Evolutionary conservation across 768 basidiomycete species (phyloP).

Genomic region (Hortiboletus campestris): DNA sequence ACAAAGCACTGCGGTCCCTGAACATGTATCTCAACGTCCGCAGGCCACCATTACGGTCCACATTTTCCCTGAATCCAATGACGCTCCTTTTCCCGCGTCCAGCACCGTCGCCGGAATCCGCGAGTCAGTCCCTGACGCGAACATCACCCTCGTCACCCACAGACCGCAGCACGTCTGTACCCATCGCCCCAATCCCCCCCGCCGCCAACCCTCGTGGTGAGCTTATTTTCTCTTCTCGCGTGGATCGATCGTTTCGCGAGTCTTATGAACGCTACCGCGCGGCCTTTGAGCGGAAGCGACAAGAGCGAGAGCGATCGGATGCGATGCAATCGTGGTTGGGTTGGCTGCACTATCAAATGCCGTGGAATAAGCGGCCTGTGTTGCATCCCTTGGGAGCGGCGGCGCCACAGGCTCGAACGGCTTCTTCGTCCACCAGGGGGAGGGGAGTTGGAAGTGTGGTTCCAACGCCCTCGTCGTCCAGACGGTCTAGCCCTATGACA

Average conservation of each 20-base stretch:
- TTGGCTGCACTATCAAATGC: conserved; percentile 29
- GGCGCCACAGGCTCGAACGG: conserved; percentile 21
- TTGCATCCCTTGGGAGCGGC: conserved; percentile 3
- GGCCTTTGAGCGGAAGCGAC: conserved; percentile 78
- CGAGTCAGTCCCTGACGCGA: conserved; percentile 25
- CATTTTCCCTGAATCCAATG: conserved; percentile 44
- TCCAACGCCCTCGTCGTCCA: conserved; percentile 32
- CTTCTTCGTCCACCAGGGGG: conserved; percentile 27
- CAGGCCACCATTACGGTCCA: conserved; percentile 66
- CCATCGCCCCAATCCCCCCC: conserved; percentile 74
- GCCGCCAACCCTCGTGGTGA: conserved; percentile 91
- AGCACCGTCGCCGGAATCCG: conserved; percentile 18
- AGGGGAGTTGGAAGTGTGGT: conserved; percentile 24
- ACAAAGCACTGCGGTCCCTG: conserved; percentile 84
- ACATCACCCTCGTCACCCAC: conserved; percentile 34
- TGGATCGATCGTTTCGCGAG: conserved; percentile 80
- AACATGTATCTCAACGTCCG: conserved; percentile 98
- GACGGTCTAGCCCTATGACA: conserved; percentile 35
- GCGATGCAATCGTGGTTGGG: conserved; percentile 31
- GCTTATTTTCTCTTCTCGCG: conserved; percentile 90
- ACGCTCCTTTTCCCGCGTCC: conserved; percentile 37
- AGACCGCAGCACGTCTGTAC: conserved; percentile 47
- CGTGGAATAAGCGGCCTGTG: conserved; percentile 23
- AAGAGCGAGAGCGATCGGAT: conserved; percentile 54
- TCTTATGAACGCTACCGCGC: conserved; percentile 89